Evolutionary conservation across 1,139 yeast species (phyloP).

Genomic region (Lodderomyces orthopsilosis): DNA sequence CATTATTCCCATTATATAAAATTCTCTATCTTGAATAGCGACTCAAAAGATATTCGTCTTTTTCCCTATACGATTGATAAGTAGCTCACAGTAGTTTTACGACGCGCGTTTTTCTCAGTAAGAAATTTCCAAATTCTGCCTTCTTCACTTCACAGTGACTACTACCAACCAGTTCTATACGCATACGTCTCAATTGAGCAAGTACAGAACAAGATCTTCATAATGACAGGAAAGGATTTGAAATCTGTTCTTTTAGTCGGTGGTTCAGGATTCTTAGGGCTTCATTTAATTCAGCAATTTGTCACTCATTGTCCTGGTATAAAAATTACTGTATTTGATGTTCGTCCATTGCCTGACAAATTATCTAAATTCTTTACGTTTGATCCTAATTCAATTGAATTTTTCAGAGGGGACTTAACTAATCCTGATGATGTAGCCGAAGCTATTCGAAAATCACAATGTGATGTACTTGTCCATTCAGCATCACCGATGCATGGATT

Average conservation of each 20-base stretch:
- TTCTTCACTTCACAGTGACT: too few relatives aligned
- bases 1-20: too few relatives aligned
- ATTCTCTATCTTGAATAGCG: too few relatives aligned
- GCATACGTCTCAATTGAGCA: too few relatives aligned
- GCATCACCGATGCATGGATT: constrained; percentile 96
- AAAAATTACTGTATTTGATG: constrained; percentile 80
- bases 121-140: too few relatives aligned
- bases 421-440: constrained; percentile 61
- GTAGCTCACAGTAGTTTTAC: too few relatives aligned
- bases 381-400: constrained; percentile 51
- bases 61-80: too few relatives aligned
- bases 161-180: too few relatives aligned
- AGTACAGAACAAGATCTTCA: too few relatives aligned
- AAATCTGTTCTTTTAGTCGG: constrained; percentile 71
- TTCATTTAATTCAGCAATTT: constrained; percentile 86
- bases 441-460: constrained; percentile 59
- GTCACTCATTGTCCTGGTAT: constrained; percentile 66
- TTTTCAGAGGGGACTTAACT: constrained; percentile 84
- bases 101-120: too few relatives aligned
- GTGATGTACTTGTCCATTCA: constrained; percentile 86
- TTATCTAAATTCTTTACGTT: constrained; percentile 75
- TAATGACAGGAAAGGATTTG: background rate
- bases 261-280: constrained; percentile 93
- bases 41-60: too few relatives aligned
- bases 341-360: constrained; percentile 76